These are phyloP conservation scores for Kazachstania psychrophila DNA, from an alignment of 805 yeast species.

Conservation along the genomic window DNA sequence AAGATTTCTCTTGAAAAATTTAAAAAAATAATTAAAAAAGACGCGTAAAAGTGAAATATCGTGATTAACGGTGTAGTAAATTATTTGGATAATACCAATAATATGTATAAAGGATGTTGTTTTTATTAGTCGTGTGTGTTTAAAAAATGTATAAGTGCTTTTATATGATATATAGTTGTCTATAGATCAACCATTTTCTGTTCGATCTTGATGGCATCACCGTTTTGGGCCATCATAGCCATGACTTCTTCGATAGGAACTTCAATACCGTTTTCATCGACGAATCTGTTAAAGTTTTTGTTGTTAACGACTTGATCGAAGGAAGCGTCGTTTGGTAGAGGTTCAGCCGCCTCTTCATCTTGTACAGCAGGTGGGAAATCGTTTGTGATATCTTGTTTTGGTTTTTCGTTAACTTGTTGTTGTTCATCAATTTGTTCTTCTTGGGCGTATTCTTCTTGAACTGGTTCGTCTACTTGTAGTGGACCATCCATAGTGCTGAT, in stretches of 20 bases:
- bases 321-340: conserved; percentile 8
- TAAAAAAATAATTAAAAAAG: no score
- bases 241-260: conserved; percentile 25
- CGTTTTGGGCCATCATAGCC: conserved; percentile 12
- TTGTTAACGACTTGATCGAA: conserved; percentile 16
- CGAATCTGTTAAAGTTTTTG: conserved; percentile 23
- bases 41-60: no score
- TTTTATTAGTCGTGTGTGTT: no score
- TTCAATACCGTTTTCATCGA: conserved; percentile 32
- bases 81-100: no score
- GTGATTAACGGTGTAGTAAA: no score
- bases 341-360: conserved; percentile 9
- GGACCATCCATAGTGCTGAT: neutral
- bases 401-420: neutral
- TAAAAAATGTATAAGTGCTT: no score
- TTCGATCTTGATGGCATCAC: conserved; percentile 13
- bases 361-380: conserved; percentile 1
- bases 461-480: neutral
- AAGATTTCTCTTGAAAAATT: no score
- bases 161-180: no score
- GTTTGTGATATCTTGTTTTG: neutral
- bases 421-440: neutral
- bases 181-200: conserved; percentile 1
- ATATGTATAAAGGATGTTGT: no score
- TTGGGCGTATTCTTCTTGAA: neutral